phyloP scores from a whole-genome alignment of 768 basidiomycete genomes.

The Tulasnella sp. region DNA sequence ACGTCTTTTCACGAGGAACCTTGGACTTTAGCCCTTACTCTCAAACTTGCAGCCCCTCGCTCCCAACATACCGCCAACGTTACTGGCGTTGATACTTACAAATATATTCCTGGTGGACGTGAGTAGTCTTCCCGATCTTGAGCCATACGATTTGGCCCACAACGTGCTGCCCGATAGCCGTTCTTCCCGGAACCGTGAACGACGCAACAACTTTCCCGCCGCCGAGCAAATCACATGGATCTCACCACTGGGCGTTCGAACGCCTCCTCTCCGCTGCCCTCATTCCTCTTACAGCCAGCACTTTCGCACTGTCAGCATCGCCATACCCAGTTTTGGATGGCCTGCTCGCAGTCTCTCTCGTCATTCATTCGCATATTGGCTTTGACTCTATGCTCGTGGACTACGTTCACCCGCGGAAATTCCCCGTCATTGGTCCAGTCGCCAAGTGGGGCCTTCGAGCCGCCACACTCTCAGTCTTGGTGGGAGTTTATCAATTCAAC shows the following conservation, averaged over 20 bases:
- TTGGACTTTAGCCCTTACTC: background rate
- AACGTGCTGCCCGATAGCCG: constrained; percentile 32
- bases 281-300: constrained; percentile 78
- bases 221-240: constrained; percentile 71
- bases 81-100: constrained; percentile 2
- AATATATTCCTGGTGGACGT: constrained; percentile 20
- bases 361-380: constrained; percentile 96
- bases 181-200: constrained; percentile 87
- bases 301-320: constrained; percentile 65
- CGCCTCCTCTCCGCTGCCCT: constrained; percentile 78
- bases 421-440: constrained; percentile 63
- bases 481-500: constrained; percentile 96
- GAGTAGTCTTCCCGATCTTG: constrained; percentile 1
- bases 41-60: background rate
- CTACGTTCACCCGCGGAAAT: constrained; percentile 90
- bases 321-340: constrained; percentile 83
- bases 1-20: background rate
- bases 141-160: background rate
- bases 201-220: constrained; percentile 86
- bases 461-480: constrained; percentile 67
- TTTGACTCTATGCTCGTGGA: constrained; percentile 72
- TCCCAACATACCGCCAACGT: background rate
- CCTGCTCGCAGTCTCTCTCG: constrained; percentile 70
- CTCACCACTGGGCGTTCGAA: constrained; percentile 90
- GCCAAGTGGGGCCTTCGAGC: constrained; percentile 66